Evolutionary conservation across 176 grass and related monocot species (phyloP).

Genomic region (Paspalum notatum): DNA sequence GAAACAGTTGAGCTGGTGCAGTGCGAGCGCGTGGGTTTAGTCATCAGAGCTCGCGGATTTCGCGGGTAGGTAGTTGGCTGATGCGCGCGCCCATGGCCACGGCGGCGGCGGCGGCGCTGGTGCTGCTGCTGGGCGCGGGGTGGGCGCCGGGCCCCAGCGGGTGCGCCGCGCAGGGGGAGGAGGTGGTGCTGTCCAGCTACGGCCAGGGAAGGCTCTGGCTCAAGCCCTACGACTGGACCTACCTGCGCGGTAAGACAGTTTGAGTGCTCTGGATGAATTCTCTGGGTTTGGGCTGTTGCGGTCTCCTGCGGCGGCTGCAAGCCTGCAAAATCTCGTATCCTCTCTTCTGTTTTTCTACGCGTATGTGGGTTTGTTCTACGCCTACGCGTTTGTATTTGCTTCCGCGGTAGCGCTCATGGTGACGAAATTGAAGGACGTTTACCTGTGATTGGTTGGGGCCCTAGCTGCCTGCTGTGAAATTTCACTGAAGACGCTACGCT

Average conservation of each 20-base stretch:
- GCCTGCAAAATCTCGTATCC: not conserved
- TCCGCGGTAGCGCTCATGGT: not conserved
- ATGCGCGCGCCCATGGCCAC: constrained; percentile 23
- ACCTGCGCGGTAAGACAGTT: constrained; percentile 67
- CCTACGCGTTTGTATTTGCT: not conserved
- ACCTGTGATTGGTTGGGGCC: not conserved
- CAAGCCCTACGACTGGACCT: constrained; percentile 86
- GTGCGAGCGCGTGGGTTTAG: constrained; percentile 41
- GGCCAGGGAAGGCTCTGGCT: constrained; percentile 60
- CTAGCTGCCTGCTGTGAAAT: not conserved
- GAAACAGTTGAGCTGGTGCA: not conserved
- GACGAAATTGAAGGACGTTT: constrained; percentile 4
- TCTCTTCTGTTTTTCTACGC: not conserved
- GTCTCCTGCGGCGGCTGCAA: not conserved
- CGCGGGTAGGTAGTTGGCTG: not conserved
- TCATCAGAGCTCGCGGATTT: constrained; percentile 4
- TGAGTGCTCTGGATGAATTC: not conserved
- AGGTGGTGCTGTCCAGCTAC: constrained; percentile 61
- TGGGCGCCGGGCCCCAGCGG: not conserved
- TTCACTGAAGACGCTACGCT: not conserved
- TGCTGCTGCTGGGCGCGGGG: constrained; percentile 26
- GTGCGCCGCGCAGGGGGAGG: constrained; percentile 45
- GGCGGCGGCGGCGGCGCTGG: constrained; percentile 7
- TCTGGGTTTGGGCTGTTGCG: constrained; percentile 14
- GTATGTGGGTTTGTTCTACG: not conserved